A percentile compares a stretch with the other conserved stretches of the same genome.
Conservation (phyloP, 768 basidiomycete species). For the Termitomyces sp. region DNA sequence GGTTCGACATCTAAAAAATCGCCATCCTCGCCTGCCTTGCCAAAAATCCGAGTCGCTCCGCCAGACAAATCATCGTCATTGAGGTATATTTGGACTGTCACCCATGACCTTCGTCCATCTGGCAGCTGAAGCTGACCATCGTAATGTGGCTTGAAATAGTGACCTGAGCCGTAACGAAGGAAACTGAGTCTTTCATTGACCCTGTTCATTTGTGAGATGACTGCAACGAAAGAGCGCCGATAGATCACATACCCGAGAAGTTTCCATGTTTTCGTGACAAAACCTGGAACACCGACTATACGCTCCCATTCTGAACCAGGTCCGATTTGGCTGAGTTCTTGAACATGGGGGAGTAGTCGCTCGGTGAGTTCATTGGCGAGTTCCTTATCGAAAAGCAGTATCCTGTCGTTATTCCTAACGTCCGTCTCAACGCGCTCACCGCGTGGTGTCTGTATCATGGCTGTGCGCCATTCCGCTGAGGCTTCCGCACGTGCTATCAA, state of each 20-base stretch:
- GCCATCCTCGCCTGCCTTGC: conserved; percentile 15
- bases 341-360: conserved; percentile 28
- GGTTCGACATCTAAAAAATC: conserved; percentile 38
- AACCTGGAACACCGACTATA: conserved; percentile 26
- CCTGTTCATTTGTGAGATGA: conserved; percentile 16
- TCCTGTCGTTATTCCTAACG: conserved; percentile 34
- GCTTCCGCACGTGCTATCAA: conserved; percentile 27
- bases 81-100: conserved; percentile 45
- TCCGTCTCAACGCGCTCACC: conserved; percentile 23
- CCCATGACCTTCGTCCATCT: conserved; percentile 33
- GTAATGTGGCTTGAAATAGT: conserved; percentile 38
- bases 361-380: conserved; percentile 26
- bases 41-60: conserved; percentile 38
- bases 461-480: conserved; percentile 27
- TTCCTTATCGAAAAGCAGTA: conserved; percentile 27
- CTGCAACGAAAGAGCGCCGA: neutral
- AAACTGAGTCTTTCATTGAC: conserved; percentile 44
- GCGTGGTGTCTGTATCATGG: conserved; percentile 23
- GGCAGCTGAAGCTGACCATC: conserved; percentile 34
- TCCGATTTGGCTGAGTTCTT: conserved; percentile 27
- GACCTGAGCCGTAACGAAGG: conserved; percentile 38
- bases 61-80: conserved; percentile 34
- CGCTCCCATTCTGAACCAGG: conserved; percentile 27
- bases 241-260: conserved; percentile 25
- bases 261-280: conserved; percentile 30